A percentile compares a stretch with the other conserved stretches of the same genome.
These are phyloP conservation scores for Ustilago lituana DNA, from an alignment of 1,284 basidiomycete species.

Conservation along the genomic window DNA sequence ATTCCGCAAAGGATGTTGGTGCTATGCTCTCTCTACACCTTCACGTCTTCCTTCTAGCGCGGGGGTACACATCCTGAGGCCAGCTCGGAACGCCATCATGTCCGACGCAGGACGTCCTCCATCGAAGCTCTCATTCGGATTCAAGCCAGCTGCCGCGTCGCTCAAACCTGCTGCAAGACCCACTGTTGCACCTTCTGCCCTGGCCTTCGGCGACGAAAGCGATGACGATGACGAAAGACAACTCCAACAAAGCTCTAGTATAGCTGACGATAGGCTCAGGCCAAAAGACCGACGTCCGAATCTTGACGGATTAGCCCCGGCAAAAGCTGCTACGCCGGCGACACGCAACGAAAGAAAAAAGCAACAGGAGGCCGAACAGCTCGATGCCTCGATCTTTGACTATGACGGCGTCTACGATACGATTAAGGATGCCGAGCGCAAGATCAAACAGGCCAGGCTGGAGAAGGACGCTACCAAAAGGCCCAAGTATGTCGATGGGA, in stretches of 20 bases:
- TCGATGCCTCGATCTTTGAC: slow-evolving; percentile 87
- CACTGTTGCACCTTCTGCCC: slow-evolving; percentile 11
- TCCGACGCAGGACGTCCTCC: slow-evolving; percentile 10
- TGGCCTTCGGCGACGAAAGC: slow-evolving; percentile 35
- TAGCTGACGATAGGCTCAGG: background rate
- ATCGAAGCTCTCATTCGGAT: slow-evolving; percentile 49
- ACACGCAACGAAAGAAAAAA: slow-evolving; percentile 46
- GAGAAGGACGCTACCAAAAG: slow-evolving; percentile 74
- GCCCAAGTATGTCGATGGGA: slow-evolving; percentile 91
- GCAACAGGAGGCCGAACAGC: slow-evolving; percentile 74
- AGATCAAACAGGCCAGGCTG: slow-evolving; percentile 70
- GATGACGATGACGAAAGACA: slow-evolving; percentile 33
- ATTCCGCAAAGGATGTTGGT: too few relatives aligned
- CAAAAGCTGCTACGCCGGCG: slow-evolving; percentile 40
- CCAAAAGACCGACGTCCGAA: background rate
- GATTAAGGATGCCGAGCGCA: slow-evolving; percentile 87
- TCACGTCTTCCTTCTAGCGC: too few relatives aligned
- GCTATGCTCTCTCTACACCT: too few relatives aligned
- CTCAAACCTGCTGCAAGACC: slow-evolving; percentile 4
- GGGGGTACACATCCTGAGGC: background rate
- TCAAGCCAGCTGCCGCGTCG: slow-evolving; percentile 27
- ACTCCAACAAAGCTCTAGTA: background rate
- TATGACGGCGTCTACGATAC: slow-evolving; percentile 96
- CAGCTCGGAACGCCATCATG: slow-evolving; percentile 4
- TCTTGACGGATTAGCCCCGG: slow-evolving; percentile 14